Base-by-base conservation (phyloP, 176 grass and related monocot species). In the Aegilops umbellulata region DNA sequence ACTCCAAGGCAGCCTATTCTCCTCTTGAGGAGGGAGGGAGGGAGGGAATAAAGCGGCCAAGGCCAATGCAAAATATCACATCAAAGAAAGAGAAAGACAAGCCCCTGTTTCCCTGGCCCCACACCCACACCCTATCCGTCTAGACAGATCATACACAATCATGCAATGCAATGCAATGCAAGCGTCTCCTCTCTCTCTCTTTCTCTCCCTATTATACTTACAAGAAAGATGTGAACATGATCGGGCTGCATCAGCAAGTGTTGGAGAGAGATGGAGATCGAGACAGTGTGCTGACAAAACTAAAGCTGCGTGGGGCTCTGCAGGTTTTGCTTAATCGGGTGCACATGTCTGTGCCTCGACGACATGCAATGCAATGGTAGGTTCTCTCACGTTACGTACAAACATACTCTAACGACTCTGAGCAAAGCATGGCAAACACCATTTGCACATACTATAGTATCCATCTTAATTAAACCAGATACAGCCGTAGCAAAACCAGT, bases 81-180 rank as follows among this genome's bases (percentile, higher is more conserved):
- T 94, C 92, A 91, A 88, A 89, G 89, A 87, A 92, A 87, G 88
- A 94, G 92, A 92, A 89, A 94, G 92, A 89, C 84, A 63, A 75
- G 84, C 9, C 77, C 62, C 80, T 78, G 77, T 31, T 58, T 49
- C 71, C 24, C 67, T 49, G 32, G 67, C 39, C 84, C 84, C 69
- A 77, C 84, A 80, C 29, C 29, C 69, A 81, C 68, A n/a, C 1
- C 41, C 65, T 84, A 82, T 67, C 55, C 80, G 51, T 55, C 71
- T 71, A 83, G 24, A 84, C 77, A 82, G 83, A 82, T 74, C 83
- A 81, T 58, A 89, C 77, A 91, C 85, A 81, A 87, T 91, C 81
- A 47, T 19, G 49, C 44, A 47, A 47, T 46, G 11, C 9, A 41
- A 84, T 91, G 30, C 41, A 42, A 84, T 91, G 31, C 49, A 86